These are phyloP conservation scores for Emergomyces orientalis DNA, from an alignment of 2,329 filamentous ascomycete species.

Conservation along the genomic window DNA sequence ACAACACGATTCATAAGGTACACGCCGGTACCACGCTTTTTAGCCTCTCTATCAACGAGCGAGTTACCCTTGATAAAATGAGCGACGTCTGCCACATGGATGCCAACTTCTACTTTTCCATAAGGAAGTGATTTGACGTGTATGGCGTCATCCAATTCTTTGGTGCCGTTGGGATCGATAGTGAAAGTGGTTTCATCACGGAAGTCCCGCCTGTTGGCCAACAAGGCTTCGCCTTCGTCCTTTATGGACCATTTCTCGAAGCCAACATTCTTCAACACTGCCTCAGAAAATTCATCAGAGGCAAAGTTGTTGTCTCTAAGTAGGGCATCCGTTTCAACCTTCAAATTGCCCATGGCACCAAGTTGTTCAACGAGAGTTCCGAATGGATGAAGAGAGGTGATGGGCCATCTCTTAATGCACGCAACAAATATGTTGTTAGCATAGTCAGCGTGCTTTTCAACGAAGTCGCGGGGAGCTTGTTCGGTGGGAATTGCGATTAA, in stretches of 20 bases:
- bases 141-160: constrained; percentile 84
- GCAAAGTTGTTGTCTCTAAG: constrained; percentile 98
- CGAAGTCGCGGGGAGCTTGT: constrained; percentile 93
- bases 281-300: constrained; percentile 94
- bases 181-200: constrained; percentile 82
- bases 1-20: constrained; percentile 86
- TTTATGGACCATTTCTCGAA: constrained; percentile 84
- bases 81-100: constrained; percentile 89
- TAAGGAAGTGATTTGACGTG: constrained; percentile 78
- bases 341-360: constrained; percentile 92
- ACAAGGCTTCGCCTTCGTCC: constrained; percentile 66
- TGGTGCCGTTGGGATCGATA: constrained; percentile 77
- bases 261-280: constrained; percentile 84
- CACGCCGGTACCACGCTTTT: constrained; percentile 93
- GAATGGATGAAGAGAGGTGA: constrained; percentile 97
- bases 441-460: constrained; percentile 96
- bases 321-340: constrained; percentile 94
- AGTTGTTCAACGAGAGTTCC: constrained; percentile 95
- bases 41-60: constrained; percentile 89
- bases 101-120: constrained; percentile 83
- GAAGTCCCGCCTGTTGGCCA: constrained; percentile 78
- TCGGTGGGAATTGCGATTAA: constrained; percentile 97
- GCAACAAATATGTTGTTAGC: constrained; percentile 97
- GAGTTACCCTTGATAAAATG: constrained; percentile 97
- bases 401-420: constrained; percentile 98